Conservation (phyloP, 305 asterid genomes). For the Solanum chacoense region DNA sequence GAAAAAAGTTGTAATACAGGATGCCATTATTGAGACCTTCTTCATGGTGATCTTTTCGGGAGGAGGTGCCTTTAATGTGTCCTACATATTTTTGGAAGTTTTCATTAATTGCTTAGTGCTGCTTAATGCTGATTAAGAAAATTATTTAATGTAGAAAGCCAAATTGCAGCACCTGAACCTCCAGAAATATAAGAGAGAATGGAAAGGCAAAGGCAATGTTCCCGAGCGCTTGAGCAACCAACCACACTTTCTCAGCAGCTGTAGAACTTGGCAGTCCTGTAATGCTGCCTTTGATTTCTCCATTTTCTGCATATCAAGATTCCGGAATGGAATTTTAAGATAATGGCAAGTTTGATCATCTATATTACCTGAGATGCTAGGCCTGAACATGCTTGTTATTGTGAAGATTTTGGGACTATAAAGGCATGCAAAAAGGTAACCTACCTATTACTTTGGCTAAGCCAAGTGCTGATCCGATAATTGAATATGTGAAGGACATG, state of each 20-base stretch:
- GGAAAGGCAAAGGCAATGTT: slow-evolving; percentile 73
- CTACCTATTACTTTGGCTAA: slow-evolving; percentile 58
- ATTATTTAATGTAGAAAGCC: neutral
- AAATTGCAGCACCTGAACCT: slow-evolving; percentile 44
- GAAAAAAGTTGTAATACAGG: slow-evolving; percentile 40
- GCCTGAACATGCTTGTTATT: neutral
- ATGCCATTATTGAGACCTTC: slow-evolving; percentile 48
- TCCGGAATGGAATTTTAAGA: neutral
- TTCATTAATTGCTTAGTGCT: neutral
- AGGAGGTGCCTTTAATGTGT: slow-evolving; percentile 54
- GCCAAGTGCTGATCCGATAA: slow-evolving; percentile 63
- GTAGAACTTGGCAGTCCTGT: slow-evolving; percentile 45
- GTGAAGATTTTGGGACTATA: neutral
- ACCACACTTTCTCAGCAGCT: slow-evolving; percentile 46
- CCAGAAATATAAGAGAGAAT: slow-evolving; percentile 49
- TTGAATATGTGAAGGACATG: slow-evolving; percentile 68
- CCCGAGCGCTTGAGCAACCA: slow-evolving; percentile 60
- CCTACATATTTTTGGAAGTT: slow-evolving; percentile 24
- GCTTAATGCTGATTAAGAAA: neutral
- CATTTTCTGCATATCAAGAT: slow-evolving; percentile 48
- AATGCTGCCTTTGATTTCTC: slow-evolving; percentile 61
- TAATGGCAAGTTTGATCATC: neutral
- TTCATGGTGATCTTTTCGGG: slow-evolving; percentile 55
- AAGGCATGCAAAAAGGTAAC: neutral
- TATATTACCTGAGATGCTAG: neutral